Evolutionary conservation across 2,329 filamentous ascomycete genomes (phyloP), one percentile per base, ranked within the genome.

Genomic region (Penicillium sp.): DNA sequence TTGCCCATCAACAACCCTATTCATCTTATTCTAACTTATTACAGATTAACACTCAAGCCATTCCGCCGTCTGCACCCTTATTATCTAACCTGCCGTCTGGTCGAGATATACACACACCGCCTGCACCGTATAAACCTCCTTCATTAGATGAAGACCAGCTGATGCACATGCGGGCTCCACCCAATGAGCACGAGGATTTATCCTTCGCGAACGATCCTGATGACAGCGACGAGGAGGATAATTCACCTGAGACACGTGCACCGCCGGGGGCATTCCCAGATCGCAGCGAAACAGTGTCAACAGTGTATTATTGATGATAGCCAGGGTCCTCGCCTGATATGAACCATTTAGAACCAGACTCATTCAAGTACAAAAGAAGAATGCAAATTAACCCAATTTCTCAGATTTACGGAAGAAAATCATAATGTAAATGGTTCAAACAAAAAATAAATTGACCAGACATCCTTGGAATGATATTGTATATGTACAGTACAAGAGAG

Each of bases 51-150:
- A 88, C 91, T 0, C 91, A 96, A 71, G 55, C 80, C 1, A 83
- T 98, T 31, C 91, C 93, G 0, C 82, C 89, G 0, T 82, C 84
- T 4, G 87, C 87, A 14, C 84, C 89, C 0, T 78, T 97, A 10
- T 76, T 96, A 4, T 84, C 90, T 7, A 87, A 86, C 59, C 89
- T 98, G 78, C 93, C 95, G 0, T 93, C 90, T 1, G 93, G 93
- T 1, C 85, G 93, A 61, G 93, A 97, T 67, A 91, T 96, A 52
- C 89, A 96, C 56, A 62, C 72, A 62, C 83, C 80, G 0, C 78
- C 91, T 35, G 88, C 87, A 67, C 80, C 85, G 1, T 97, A 87
- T 65, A 79, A 82, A 7, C 83, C 86, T 0, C 89, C 89, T 0
- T 72, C 76, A 1, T 76, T 97, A 11, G 89, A 89, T 44, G 79